Conservation (phyloP, 1,284 basidiomycete species). For the Leccinum proliferum region DNA sequence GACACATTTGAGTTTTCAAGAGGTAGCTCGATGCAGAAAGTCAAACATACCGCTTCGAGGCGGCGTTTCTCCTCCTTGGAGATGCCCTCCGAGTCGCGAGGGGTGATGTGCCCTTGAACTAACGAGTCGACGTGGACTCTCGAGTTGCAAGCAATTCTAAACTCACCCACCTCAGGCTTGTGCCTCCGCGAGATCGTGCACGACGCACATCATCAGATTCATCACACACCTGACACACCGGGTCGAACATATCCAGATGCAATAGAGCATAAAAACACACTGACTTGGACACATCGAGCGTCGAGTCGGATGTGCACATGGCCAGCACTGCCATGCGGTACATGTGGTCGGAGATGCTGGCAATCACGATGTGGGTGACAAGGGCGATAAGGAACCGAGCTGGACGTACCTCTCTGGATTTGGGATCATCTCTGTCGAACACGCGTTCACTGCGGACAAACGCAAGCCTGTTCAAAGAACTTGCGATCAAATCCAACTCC, state of each 20-base stretch:
- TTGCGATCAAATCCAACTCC: no score
- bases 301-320: constrained; percentile 71
- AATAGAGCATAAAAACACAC: constrained; percentile 11
- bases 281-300: constrained; percentile 75
- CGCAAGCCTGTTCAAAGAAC: no score
- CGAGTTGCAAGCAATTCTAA: not conserved
- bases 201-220: constrained; percentile 84
- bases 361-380: not conserved
- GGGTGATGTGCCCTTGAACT: constrained; percentile 34
- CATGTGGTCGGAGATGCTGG: constrained; percentile 95
- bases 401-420: constrained; percentile 68
- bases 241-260: not conserved
- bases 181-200: constrained; percentile 96
- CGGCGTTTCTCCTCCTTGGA: constrained; percentile 75
- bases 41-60: constrained; percentile 55
- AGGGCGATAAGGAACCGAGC: not conserved
- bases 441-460: no score
- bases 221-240: constrained; percentile 67
- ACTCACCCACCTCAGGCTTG: constrained; percentile 45
- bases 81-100: constrained; percentile 69
- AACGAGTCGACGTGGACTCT: no score
- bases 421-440: constrained; percentile 33
- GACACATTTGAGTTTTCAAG: no score
- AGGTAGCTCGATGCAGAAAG: not conserved
- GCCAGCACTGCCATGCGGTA: constrained; percentile 94